Base-by-base conservation (phyloP, 2,329 filamentous ascomycete genomes). In the Trichoderma polysporum region DNA sequence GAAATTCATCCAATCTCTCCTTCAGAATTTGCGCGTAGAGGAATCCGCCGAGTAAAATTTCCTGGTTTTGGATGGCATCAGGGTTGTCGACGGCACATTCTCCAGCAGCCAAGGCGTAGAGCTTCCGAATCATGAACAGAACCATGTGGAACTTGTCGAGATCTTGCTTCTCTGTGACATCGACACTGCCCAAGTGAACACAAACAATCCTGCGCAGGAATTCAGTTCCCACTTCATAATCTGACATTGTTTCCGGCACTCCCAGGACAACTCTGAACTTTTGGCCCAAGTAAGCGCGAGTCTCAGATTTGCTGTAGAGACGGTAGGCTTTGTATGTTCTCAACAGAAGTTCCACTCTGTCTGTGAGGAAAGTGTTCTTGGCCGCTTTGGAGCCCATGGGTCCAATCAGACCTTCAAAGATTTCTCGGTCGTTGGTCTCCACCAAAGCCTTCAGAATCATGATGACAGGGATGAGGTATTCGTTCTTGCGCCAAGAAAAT, bases 401-500 rank as follows among this genome's bases (percentile, higher is more conserved):
- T 41, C 94, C 94, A 54, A 98, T 90, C 60, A 99, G 81, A n/a
- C 91, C 91, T 79, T 98, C 94, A 68, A 96, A 98, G 52, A 99
- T 95, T 76, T 97, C 94, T 66, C 93, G 88, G 76, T 99, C 95
- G 76, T 97, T 99, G 17, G 95, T 99, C 78, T 99, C 94, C 2
- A 95, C 87, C 58, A 99, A 83, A 1, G 95, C 94, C 82, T 98
- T 99, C 70, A 99, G 81, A 37, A 99, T 89, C 94, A 99, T 98
- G 86, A 97, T 90, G 69, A 93, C 91, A 1, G 95, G 95, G 2
- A 99, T 87, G n/a, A 99, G 87, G 75, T 93, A 99, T 79, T 99
- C 95, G 72, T 93, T 93, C 81, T 99, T 99, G 72, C 94, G 87
- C 94, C 94, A 99, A 7, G 94, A 97, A 79, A 99, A 99, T 66